These are phyloP conservation scores for Fusarium keratoplasticum DNA, from an alignment of 2,329 filamentous ascomycete species.

Conservation along the genomic window DNA sequence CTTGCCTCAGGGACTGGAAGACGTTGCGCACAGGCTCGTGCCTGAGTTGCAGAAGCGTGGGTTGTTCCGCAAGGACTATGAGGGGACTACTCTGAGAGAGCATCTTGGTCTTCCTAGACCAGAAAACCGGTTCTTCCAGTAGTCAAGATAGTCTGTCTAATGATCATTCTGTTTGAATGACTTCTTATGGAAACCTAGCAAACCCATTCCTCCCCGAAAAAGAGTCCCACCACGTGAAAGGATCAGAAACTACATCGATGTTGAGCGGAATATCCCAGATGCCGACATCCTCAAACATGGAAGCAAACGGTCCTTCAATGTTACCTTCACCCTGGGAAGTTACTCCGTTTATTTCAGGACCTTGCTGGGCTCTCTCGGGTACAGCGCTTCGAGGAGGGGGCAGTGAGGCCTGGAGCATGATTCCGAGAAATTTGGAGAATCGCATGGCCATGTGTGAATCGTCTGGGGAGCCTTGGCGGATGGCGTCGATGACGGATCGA, in stretches of 20 bases:
- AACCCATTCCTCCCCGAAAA: neutral
- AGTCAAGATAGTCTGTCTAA: neutral
- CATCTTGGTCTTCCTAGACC: conserved; percentile 65
- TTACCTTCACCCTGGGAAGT: neutral
- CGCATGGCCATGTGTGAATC: conserved; percentile 29
- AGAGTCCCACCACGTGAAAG: conserved; percentile 26
- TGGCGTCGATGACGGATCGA: conserved; percentile 9
- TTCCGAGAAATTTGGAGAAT: conserved; percentile 27
- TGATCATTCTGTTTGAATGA: no score
- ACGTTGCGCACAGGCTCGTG: conserved; percentile 58
- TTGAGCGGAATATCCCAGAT: conserved; percentile 11
- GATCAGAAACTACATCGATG: conserved; percentile 19
- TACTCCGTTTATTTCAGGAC: neutral
- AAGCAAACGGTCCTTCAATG: neutral
- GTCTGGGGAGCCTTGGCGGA: conserved; percentile 17
- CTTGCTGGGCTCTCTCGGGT: neutral
- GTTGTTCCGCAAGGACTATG: conserved; percentile 63
- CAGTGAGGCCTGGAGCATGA: conserved; percentile 9
- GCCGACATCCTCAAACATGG: conserved; percentile 4
- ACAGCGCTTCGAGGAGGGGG: neutral
- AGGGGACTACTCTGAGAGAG: conserved; percentile 63
- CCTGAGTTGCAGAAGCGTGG: conserved; percentile 64
- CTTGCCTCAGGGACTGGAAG: conserved; percentile 62
- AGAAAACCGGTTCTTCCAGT: conserved; percentile 50
- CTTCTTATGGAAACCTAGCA: neutral